phyloP scores from a whole-genome alignment of 768 basidiomycete genomes.

The Tylopilus plumbeoviolaceoides region DNA sequence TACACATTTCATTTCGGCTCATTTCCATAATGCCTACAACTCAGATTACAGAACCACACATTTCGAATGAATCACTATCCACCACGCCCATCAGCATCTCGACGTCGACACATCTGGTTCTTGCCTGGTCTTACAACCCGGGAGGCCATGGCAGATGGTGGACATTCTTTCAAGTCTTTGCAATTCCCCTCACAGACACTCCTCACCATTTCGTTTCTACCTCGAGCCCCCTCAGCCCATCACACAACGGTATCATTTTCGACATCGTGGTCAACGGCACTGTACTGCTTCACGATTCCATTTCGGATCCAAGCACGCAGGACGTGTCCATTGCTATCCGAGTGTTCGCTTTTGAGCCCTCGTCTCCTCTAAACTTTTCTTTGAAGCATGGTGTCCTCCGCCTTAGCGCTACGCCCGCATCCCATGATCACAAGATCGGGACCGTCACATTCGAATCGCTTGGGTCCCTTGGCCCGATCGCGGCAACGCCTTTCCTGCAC shows the following conservation, averaged over 20 bases:
- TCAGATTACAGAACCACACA: background rate
- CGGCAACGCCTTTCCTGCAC: background rate
- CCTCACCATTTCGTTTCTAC: background rate
- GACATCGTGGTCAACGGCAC: background rate
- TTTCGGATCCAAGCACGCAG: conserved; percentile 3
- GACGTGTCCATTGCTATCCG: conserved; percentile 10
- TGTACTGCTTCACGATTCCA: conserved; percentile 14
- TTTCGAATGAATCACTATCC: too few species aligned
- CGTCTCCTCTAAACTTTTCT: background rate
- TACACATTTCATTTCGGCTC: background rate
- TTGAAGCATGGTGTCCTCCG: conserved; percentile 9
- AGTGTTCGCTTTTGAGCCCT: background rate
- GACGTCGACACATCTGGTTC: conserved; percentile 19
- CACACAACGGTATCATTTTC: conserved; percentile 10
- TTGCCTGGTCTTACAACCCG: conserved; percentile 2
- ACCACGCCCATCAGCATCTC: conserved; percentile 3
- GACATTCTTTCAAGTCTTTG: conserved; percentile 12
- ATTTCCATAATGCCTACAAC: background rate
- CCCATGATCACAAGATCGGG: background rate
- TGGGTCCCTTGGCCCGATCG: background rate
- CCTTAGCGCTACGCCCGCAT: background rate
- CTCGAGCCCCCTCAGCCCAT: background rate
- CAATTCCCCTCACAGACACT: conserved; percentile 2
- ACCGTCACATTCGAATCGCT: conserved; percentile 6
- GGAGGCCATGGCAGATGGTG: background rate